phyloP scores from a whole-genome alignment of 495 filamentous ascomycete species.

The Lasiosphaeria ovina region DNA sequence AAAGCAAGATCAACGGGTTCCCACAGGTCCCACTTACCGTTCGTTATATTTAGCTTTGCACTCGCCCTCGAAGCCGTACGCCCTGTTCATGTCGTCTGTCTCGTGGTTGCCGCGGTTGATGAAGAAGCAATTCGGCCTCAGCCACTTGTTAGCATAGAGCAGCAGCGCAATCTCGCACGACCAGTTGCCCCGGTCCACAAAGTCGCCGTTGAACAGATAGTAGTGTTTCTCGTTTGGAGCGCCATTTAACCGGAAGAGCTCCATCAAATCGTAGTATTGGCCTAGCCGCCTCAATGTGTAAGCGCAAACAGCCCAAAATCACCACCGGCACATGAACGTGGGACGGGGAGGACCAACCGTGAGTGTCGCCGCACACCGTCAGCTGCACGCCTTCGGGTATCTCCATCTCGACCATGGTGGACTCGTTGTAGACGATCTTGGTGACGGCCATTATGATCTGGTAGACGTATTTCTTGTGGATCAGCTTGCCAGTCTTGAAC shows the following conservation, averaged over 20 bases:
- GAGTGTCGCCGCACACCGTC: conserved; percentile 97
- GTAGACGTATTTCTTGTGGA: conserved; percentile 95
- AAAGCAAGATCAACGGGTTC: neutral
- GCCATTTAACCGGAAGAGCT: conserved; percentile 92
- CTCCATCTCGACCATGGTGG: conserved; percentile 95
- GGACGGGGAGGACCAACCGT: conserved; percentile 57
- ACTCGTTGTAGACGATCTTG: conserved; percentile 84
- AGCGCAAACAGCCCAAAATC: conserved; percentile 18
- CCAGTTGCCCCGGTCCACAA: conserved; percentile 97
- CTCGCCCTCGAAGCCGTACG: conserved; percentile 97
- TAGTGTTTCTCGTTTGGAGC: conserved; percentile 76
- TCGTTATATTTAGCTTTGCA: conserved; percentile 98
- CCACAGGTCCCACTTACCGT: conserved; percentile 38
- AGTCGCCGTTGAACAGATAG: conserved; percentile 99
- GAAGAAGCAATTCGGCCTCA: conserved; percentile 84
- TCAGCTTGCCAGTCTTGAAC: conserved; percentile 93
- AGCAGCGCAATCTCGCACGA: conserved; percentile 93
- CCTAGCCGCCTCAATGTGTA: conserved; percentile 44
- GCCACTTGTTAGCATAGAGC: conserved; percentile 95
- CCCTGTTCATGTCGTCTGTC: conserved; percentile 99
- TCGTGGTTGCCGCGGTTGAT: conserved; percentile 98
- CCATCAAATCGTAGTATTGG: conserved; percentile 97
- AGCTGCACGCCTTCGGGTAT: conserved; percentile 72
- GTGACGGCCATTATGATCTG: conserved; percentile 89
- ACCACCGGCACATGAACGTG: conserved; percentile 3